Percentiles rank a stretch among this genome's conserved stretches.
phyloP scores from a whole-genome alignment of 805 yeast species.

The Ogataea ganodermae region DNA sequence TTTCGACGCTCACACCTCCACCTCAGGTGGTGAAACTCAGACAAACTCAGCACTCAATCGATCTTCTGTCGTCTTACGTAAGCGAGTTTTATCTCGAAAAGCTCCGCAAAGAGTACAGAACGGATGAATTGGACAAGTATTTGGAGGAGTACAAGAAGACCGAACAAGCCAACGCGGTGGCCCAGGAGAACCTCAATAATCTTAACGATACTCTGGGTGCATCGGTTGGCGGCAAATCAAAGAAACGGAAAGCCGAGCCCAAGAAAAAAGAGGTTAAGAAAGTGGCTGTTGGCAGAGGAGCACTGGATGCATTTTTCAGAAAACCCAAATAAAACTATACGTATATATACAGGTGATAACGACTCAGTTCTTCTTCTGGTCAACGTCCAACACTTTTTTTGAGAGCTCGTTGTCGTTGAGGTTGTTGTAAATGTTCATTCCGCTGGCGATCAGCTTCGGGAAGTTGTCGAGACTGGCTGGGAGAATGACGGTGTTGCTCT shows the following conservation, averaged over 20 bases:
- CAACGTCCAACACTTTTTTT: constrained; percentile 20
- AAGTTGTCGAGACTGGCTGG: constrained; percentile 78
- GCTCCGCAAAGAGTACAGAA: constrained; percentile 27
- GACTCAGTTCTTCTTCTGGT: constrained; percentile 3
- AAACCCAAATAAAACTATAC: constrained; percentile 23
- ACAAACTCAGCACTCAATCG: constrained; percentile 44
- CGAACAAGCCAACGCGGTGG: constrained; percentile 27
- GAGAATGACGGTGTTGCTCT: constrained; percentile 71
- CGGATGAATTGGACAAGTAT: constrained; percentile 18
- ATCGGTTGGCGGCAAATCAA: constrained; percentile 15
- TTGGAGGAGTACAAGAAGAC: constrained; percentile 22
- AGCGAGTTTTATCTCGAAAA: constrained; percentile 31
- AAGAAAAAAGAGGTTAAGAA: constrained; percentile 37
- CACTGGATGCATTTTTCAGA: constrained; percentile 67
- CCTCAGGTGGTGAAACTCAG: constrained; percentile 38
- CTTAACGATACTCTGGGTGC: constrained; percentile 33
- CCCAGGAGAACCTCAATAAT: constrained; percentile 34
- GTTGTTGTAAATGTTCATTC: constrained; percentile 66
- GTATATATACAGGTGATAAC: constrained; percentile 10
- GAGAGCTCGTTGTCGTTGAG: constrained; percentile 38
- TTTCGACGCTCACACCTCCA: constrained; percentile 36
- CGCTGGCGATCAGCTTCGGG: constrained; percentile 73
- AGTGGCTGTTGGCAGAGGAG: constrained; percentile 63
- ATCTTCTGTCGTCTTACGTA: constrained; percentile 49
- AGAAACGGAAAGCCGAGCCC: constrained; percentile 28